Evolutionary conservation across 352 stramenopile species (phyloP), one percentile per base, ranked within the genome.

Genomic region (Phytopythium ostracodes): DNA sequence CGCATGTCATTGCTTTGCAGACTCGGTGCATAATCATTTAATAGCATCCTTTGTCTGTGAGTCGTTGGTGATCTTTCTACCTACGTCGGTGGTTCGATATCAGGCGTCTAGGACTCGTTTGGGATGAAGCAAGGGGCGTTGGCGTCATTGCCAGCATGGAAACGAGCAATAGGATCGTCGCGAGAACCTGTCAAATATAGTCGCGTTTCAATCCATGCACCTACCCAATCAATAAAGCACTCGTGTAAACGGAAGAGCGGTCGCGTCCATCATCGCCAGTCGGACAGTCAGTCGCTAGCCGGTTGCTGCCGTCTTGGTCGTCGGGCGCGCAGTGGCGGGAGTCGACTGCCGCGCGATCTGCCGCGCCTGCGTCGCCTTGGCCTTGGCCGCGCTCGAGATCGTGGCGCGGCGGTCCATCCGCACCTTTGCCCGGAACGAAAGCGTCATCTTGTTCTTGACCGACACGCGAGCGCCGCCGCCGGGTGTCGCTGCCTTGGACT

Each of bases 401-500:
- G 36, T 60, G 9, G 55, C 55, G 27, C 55, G 55, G 20, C 55
- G 55, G 6, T 60, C 55, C 33, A 35, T 50, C 17, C 40, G 55
- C 36, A 52, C 42, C 36, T 60, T 60, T 42, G 55, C 55, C 38
- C 38, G 36, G 24, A 42, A 51, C 38, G 40, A 51, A 17, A 40
- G 36, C 36, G 55, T 60, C 27, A 40, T 38, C 42, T 60, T 51
- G 55, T 52, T 20, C 55, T 50, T 60, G 55, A 60, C 55, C 8
- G 55, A 60, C 55, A 52, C 55, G 55, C 55, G 55, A 17, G 17
- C 18, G 42, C 42, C 42, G 4, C 42, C 17, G 20, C 38, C 27
- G 2, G 33, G 18, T 5, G 20, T 18, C 33, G 15, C n/a, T 22
- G 9, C 10, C 25, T 35, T 54, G 20, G 22, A 11, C 52, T 57